These are phyloP conservation scores for Erigeron canadensis DNA, from an alignment of 129 eudicot genomes.

Conservation along the genomic window DNA sequence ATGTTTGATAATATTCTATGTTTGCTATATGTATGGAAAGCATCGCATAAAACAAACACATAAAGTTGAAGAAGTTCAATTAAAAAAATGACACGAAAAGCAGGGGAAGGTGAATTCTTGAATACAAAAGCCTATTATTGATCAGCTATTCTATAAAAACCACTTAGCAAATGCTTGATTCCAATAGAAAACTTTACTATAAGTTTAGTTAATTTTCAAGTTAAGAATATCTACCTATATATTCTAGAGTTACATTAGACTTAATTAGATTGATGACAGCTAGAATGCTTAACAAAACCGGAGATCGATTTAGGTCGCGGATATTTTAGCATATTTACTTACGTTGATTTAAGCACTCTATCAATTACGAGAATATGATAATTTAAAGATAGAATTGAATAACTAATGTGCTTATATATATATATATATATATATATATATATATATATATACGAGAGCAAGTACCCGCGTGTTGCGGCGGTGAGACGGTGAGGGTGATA, in stretches of 20 bases:
- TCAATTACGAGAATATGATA: no score
- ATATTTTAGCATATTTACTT: no score
- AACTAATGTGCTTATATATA: no score
- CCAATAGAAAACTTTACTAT: neutral
- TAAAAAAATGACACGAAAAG: neutral
- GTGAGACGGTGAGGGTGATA: no score
- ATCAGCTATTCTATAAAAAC: neutral
- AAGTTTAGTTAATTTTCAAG: constrained; percentile 14
- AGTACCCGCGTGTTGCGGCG: no score
- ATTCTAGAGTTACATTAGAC: constrained; percentile 18
- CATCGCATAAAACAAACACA: neutral
- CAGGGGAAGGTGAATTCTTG: constrained; percentile 4
- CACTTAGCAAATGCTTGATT: neutral
- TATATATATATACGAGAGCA: no score
- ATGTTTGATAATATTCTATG: no score
- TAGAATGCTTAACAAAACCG: neutral
- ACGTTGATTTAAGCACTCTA: no score
- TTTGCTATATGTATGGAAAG: constrained; percentile 12
- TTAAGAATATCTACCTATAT: constrained; percentile 16
- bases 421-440: no score
- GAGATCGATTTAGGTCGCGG: no score
- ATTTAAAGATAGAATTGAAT: no score
- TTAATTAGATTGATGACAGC: no score
- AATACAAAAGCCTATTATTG: constrained; percentile 20
- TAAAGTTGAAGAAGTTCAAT: neutral